A percentile compares a stretch with the other conserved stretches of the same genome.
Evolutionary conservation across 306 rosid species (phyloP).

Genomic region (Hippophae tibetana): DNA sequence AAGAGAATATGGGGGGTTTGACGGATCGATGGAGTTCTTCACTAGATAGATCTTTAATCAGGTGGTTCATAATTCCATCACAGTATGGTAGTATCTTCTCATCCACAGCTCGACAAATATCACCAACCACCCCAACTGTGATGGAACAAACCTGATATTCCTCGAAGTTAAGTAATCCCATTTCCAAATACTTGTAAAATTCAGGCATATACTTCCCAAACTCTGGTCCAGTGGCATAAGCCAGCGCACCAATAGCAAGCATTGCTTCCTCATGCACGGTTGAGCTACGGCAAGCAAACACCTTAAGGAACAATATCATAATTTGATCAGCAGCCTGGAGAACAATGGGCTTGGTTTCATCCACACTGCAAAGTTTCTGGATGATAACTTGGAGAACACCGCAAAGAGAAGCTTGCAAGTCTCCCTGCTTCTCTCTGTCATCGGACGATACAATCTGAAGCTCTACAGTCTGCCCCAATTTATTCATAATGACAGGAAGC

Average conservation of each 20-base stretch:
- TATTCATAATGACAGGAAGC: constrained; percentile 23
- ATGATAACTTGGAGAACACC: constrained; percentile 35
- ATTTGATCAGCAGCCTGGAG: constrained; percentile 23
- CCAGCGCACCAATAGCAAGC: constrained; percentile 34
- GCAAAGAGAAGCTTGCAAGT: constrained; percentile 32
- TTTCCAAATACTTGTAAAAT: constrained; percentile 26
- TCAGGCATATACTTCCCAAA: constrained; percentile 27
- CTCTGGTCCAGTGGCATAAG: constrained; percentile 26
- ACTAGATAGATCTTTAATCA: constrained; percentile 22
- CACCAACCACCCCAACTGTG: constrained; percentile 35
- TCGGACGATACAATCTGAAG: constrained; percentile 24
- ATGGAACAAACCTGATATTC: constrained; percentile 33
- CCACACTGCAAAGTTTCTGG: constrained; percentile 27
- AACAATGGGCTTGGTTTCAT: constrained; percentile 16
- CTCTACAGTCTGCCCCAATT: constrained; percentile 26
- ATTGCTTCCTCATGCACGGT: constrained; percentile 38
- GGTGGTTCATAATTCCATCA: constrained; percentile 26
- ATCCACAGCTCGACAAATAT: constrained; percentile 26
- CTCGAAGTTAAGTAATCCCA: constrained; percentile 32
- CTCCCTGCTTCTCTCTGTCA: constrained; percentile 34
- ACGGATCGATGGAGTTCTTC: constrained; percentile 25
- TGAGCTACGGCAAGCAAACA: constrained; percentile 34
- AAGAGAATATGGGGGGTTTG: constrained; percentile 32
- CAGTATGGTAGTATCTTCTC: constrained; percentile 24
- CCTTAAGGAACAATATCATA: constrained; percentile 29